phyloP scores from a whole-genome alignment of 208 protist species.

The Leishmania tropica region DNA sequence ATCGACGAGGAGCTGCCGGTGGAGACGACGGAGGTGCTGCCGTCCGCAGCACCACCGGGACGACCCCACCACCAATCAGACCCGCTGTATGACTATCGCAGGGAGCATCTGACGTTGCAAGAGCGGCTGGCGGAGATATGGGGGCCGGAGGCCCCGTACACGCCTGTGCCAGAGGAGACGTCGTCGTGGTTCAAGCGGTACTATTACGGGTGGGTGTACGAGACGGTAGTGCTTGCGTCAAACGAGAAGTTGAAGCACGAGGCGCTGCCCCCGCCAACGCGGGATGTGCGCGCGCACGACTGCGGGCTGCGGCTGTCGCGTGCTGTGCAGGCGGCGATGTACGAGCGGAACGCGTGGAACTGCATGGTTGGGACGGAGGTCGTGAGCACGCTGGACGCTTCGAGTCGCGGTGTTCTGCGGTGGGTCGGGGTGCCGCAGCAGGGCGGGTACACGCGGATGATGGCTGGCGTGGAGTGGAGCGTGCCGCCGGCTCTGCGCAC shows the following conservation, averaged over 20 bases:
- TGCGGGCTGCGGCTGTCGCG: slow-evolving; percentile 46
- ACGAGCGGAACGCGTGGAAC: slow-evolving; percentile 51
- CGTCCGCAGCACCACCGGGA: not conserved
- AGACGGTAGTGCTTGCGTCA: slow-evolving; percentile 36
- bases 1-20: slow-evolving; percentile 13
- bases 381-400: slow-evolving; percentile 28
- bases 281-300: slow-evolving; percentile 32
- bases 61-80: slow-evolving; percentile 5
- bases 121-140: slow-evolving; percentile 43
- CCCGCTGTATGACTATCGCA: slow-evolving; percentile 18
- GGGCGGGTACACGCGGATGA: slow-evolving; percentile 49
- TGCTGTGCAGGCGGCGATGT: slow-evolving; percentile 31
- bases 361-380: slow-evolving; percentile 48
- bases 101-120: slow-evolving; percentile 12
- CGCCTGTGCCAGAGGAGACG: slow-evolving; percentile 35
- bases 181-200: slow-evolving; percentile 38
- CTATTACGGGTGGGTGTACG: slow-evolving; percentile 57
- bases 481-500: slow-evolving; percentile 34
- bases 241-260: slow-evolving; percentile 50
- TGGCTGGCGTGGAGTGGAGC: slow-evolving; percentile 75
- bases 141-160: slow-evolving; percentile 49
- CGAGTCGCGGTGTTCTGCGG: slow-evolving; percentile 56
- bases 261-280: slow-evolving; percentile 29
- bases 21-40: not conserved
- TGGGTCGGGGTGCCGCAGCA: slow-evolving; percentile 70